phyloP scores from a whole-genome alignment of 2,329 filamentous ascomycete genomes.

The Cylindrodendrum hubeiense region DNA sequence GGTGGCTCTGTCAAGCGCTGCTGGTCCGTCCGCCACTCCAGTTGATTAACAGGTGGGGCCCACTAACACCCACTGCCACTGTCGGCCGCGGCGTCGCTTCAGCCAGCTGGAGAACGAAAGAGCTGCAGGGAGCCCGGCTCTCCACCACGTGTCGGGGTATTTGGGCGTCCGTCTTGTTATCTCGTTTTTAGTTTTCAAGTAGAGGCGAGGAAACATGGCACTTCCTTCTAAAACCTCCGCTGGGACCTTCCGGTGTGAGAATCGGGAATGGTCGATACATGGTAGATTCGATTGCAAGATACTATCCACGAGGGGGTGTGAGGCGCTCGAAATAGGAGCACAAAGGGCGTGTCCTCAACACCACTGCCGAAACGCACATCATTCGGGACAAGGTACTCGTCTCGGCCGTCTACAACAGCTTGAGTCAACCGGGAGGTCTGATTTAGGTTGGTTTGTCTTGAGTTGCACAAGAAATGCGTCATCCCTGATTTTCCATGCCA shows the following conservation, averaged over 20 bases:
- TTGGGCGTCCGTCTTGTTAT: constrained; percentile 11
- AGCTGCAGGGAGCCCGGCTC: constrained; percentile 33
- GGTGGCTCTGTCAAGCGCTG: constrained; percentile 6
- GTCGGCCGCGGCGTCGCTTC: constrained; percentile 13
- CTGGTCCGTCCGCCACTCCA: neutral
- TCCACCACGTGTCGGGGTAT: constrained; percentile 26
- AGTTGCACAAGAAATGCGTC: neutral
- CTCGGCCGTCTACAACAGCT: neutral
- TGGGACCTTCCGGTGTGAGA: constrained; percentile 17
- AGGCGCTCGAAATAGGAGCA: neutral
- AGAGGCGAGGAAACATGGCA: constrained; percentile 13
- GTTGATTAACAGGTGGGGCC: constrained; percentile 28
- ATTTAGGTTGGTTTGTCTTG: constrained; percentile 9
- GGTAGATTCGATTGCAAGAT: neutral
- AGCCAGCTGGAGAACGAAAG: constrained; percentile 22
- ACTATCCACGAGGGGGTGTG: neutral
- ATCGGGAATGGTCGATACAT: constrained; percentile 6
- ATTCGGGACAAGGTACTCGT: neutral
- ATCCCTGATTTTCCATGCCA: neutral
- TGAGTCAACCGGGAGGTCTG: neutral
- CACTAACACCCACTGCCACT: constrained; percentile 21
- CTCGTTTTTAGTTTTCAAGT: constrained; percentile 5
- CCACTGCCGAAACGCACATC: constrained; percentile 14
- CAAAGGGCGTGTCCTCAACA: constrained; percentile 6
- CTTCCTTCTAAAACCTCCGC: constrained; percentile 4